Base-by-base conservation (phyloP, 192 early-diverging fungal species). In the Lobulomyces angularis region DNA sequence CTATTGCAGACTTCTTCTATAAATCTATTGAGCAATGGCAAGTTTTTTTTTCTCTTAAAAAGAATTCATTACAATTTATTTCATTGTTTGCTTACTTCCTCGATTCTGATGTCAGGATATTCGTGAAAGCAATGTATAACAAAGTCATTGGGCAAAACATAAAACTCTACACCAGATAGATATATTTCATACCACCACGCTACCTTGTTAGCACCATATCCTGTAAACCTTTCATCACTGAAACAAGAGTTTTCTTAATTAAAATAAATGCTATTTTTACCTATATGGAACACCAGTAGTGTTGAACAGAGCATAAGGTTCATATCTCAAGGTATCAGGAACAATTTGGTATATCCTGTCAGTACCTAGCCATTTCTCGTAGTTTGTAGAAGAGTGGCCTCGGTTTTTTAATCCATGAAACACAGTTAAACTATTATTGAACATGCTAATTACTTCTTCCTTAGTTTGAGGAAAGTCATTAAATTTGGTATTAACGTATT, bases 171-270 rank as follows among this genome's bases (percentile, higher is more conserved):
- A 5, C 73, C 73, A 3, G 69, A 63, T 11, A n/a, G n/a, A n/a
- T n/a, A n/a, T n/a, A n/a, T n/a, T n/a, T n/a, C n/a, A n/a, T n/a
- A n/a, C n/a, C n/a, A 76, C 38, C 71, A 76, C 7, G 73, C 73
- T 8, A 67, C 67, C 50, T 77, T 77, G 38, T 77, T 77, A 17
- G 69, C 69, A 35, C 73, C 73, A 48, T 77, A 74, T 1, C 73
- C 71, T 38, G 74, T 51, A 46, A 77, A 77, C 21, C 73, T 46
- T 22, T 76, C 73, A 29, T 76, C 73, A 22, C 73, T 73, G 63
- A n/a, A n/a, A n/a, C n/a, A n/a, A n/a, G n/a, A n/a, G n/a, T n/a
- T n/a, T n/a, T n/a, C n/a, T n/a, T n/a, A n/a, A n/a, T n/a, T n/a
- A n/a, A n/a, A n/a, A n/a, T n/a, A n/a, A n/a, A n/a, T n/a, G n/a